phyloP scores from a whole-genome alignment of 2,329 filamentous ascomycete species.

The Canariomyces notabilis region DNA sequence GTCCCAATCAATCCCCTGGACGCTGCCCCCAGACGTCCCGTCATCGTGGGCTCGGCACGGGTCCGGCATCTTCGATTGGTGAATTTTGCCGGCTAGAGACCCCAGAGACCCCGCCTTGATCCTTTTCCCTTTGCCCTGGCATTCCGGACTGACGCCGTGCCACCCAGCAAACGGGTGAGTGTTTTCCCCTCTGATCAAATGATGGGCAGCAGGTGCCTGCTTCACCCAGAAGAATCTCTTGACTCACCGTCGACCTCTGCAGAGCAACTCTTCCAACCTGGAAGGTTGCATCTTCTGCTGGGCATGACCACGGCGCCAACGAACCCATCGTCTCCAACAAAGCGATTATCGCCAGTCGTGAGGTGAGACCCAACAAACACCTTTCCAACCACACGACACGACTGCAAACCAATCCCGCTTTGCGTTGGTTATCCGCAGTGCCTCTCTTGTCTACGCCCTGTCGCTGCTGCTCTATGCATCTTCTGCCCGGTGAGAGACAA shows the following conservation, averaged over 20 bases:
- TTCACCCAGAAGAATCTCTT: slow-evolving; percentile 1
- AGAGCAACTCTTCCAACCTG: slow-evolving; percentile 1
- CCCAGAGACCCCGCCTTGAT: slow-evolving; percentile 14
- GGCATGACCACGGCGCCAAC: slow-evolving; percentile 7
- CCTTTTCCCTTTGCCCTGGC: slow-evolving; percentile 7
- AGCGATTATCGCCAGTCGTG: background rate
- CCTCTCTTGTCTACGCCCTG: too few species aligned
- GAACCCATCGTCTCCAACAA: background rate
- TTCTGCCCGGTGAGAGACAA: slow-evolving; percentile 11
- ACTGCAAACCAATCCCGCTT: slow-evolving; percentile 8
- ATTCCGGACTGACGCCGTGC: slow-evolving; percentile 9
- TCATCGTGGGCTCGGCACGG: slow-evolving; percentile 3
- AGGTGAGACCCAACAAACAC: too few species aligned
- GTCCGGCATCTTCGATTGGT: slow-evolving; percentile 11
- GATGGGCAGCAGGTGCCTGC: slow-evolving; percentile 10
- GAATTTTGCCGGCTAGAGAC: slow-evolving; percentile 17
- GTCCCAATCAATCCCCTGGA: slow-evolving; percentile 11
- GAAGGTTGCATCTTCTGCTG: too few species aligned
- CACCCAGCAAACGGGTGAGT: slow-evolving; percentile 4
- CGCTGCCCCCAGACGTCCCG: slow-evolving; percentile 8
- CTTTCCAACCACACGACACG: background rate
- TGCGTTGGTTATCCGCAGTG: background rate
- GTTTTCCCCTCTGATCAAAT: slow-evolving; percentile 2
- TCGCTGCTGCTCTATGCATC: slow-evolving; percentile 10
- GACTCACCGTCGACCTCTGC: slow-evolving; percentile 6